Percentiles rank a stretch among this genome's conserved stretches.
Conservation (phyloP, 108 stramenopile genomes). For the Stephanodiscus minutulus region DNA sequence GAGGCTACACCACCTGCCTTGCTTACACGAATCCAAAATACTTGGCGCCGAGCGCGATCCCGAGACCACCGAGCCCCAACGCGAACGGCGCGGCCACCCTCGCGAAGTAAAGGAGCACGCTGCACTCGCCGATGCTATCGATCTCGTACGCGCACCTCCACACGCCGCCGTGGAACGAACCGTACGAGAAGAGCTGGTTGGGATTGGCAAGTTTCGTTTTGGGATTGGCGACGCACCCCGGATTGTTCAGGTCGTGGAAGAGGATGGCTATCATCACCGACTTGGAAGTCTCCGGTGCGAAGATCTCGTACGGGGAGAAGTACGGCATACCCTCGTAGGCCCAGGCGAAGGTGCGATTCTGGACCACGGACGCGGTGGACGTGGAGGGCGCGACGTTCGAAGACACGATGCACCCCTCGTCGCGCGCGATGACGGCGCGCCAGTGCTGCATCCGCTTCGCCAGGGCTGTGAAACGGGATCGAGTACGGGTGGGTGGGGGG, state of each 20-base stretch:
- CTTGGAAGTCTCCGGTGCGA: constrained; percentile 95
- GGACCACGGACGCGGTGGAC: constrained; percentile 91
- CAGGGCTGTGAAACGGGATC: constrained; percentile 54
- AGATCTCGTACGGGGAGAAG: constrained; percentile 95
- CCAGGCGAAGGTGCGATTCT: constrained; percentile 96
- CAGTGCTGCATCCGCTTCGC: constrained; percentile 99
- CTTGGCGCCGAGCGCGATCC: constrained; percentile 56
- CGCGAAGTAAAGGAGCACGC: constrained; percentile 92
- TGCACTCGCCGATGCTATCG: constrained; percentile 94
- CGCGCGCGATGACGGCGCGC: constrained; percentile 92
- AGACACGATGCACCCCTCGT: constrained; percentile 90
- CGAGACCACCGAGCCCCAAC: constrained; percentile 56
- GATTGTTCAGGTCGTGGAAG: constrained; percentile 87
- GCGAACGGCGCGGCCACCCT: constrained; percentile 70
- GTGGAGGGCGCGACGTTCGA: constrained; percentile 97
- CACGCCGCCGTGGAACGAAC: constrained; percentile 93
- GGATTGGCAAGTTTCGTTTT: constrained; percentile 84
- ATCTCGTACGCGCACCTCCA: constrained; percentile 96
- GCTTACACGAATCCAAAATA: constrained; percentile 44
- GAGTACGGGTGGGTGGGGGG: neutral
- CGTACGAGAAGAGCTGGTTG: constrained; percentile 93
- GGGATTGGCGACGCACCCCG: constrained; percentile 75
- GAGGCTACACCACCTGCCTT: no score
- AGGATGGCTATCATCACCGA: constrained; percentile 97
- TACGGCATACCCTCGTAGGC: constrained; percentile 98